Percentiles rank a stretch among this genome's conserved stretches.
phyloP scores from a whole-genome alignment of 495 filamentous ascomycete species.

The Filosporella fistucella region DNA sequence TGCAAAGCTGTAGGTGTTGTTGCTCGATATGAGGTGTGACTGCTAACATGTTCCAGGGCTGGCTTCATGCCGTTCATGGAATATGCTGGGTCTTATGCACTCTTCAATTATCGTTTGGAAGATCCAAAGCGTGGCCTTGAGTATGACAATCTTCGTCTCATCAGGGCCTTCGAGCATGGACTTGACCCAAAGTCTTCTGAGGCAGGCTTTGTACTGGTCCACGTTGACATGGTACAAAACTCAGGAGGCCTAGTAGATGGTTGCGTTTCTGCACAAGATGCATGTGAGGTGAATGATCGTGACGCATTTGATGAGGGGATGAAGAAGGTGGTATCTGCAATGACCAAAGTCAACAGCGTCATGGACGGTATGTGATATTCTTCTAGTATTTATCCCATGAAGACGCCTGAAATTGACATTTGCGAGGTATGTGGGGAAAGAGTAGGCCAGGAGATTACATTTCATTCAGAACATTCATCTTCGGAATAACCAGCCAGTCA shows the following conservation, averaged over 20 bases:
- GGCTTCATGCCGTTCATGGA: slow-evolving; percentile 90
- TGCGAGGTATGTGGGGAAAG: slow-evolving; percentile 75
- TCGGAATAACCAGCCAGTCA: slow-evolving; percentile 79
- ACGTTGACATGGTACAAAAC: slow-evolving; percentile 80
- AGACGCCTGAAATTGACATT: slow-evolving; percentile 22
- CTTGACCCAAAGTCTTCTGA: slow-evolving; percentile 83
- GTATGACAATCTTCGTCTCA: slow-evolving; percentile 75
- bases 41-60: slow-evolving; percentile 31
- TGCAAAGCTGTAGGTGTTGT: slow-evolving; percentile 66
- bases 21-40: not conserved
- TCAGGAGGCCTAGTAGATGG: slow-evolving; percentile 69
- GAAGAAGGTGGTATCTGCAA: slow-evolving; percentile 50
- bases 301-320: slow-evolving; percentile 60
- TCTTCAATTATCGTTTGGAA: slow-evolving; percentile 80
- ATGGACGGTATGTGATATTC: slow-evolving; percentile 63
- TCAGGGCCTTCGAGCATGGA: slow-evolving; percentile 85
- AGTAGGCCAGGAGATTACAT: slow-evolving; percentile 75
- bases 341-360: slow-evolving; percentile 66
- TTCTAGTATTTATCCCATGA: slow-evolving; percentile 3
- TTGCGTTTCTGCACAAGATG: slow-evolving; percentile 57
- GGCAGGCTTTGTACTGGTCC: slow-evolving; percentile 82
- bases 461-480: slow-evolving; percentile 89
- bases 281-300: slow-evolving; percentile 43
- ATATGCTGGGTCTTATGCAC: slow-evolving; percentile 85
- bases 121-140: slow-evolving; percentile 61